phyloP scores from a whole-genome alignment of 805 yeast species.

The Candida ponderosae region DNA sequence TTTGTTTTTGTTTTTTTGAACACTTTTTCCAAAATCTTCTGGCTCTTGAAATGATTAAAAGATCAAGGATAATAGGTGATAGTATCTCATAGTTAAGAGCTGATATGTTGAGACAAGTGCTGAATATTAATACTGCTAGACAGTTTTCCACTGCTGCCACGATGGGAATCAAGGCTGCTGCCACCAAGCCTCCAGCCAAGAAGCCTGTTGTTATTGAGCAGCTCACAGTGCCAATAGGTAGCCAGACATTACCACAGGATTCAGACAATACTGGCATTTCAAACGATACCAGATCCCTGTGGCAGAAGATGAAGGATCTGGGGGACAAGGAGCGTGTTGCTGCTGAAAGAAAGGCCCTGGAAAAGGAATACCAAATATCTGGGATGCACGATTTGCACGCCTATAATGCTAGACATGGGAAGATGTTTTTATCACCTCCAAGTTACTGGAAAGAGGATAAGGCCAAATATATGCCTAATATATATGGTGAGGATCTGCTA shows the following conservation, averaged over 20 bases:
- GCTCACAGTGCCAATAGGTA: constrained; percentile 41
- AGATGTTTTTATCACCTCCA: constrained; percentile 76
- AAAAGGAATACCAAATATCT: constrained; percentile 56
- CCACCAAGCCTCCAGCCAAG: constrained; percentile 22
- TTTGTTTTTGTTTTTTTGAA: no score
- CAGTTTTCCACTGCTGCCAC: no score
- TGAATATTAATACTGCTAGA: no score
- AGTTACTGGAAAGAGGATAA: constrained; percentile 67
- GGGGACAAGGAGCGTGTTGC: constrained; percentile 40
- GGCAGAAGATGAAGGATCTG: constrained; percentile 36
- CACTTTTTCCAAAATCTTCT: no score
- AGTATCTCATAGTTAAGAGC: no score
- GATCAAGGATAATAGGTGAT: no score
- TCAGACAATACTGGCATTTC: constrained; percentile 34
- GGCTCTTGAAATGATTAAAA: no score
- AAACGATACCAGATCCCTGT: constrained; percentile 19
- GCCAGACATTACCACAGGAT: constrained; percentile 26
- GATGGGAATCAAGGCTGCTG: no score
- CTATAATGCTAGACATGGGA: constrained; percentile 72
- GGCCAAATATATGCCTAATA: constrained; percentile 77
- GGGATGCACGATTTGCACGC: constrained; percentile 60
- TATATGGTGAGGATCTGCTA: constrained; percentile 46
- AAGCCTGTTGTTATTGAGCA: constrained; percentile 25
- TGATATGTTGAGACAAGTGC: no score
- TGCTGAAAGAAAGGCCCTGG: constrained; percentile 43